Evolutionary conservation across 2,329 filamentous ascomycete species (phyloP).

Genomic region (Ramularia collo-cygni): DNA sequence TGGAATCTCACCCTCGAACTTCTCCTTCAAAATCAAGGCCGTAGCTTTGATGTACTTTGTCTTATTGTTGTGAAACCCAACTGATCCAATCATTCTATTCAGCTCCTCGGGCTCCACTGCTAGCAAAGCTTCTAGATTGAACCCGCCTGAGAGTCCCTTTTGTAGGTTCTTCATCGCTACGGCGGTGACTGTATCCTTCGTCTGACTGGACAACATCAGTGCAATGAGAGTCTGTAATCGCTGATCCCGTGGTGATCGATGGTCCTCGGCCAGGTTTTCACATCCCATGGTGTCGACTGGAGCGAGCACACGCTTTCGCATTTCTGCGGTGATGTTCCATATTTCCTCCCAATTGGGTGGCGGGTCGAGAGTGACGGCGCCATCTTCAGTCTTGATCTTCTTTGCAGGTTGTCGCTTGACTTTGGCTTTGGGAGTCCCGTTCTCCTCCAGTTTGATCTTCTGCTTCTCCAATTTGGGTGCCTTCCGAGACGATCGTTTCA

Average conservation of each 20-base stretch:
- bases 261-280: slow-evolving; percentile 61
- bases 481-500: slow-evolving; percentile 20
- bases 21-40: slow-evolving; percentile 64
- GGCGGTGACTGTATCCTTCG: slow-evolving; percentile 85
- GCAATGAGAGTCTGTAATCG: slow-evolving; percentile 82
- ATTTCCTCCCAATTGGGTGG: slow-evolving; percentile 79
- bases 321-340: slow-evolving; percentile 68
- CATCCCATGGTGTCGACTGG: slow-evolving; percentile 98
- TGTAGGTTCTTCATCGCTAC: slow-evolving; percentile 75
- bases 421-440: slow-evolving; percentile 11
- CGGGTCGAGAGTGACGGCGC: slow-evolving; percentile 35
- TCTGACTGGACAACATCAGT: slow-evolving; percentile 87
- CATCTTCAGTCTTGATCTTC: slow-evolving; percentile 28
- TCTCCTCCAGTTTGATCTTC: slow-evolving; percentile 1
- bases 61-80: slow-evolving; percentile 94
- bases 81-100: slow-evolving; percentile 71
- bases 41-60: slow-evolving; percentile 64
- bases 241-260: slow-evolving; percentile 48
- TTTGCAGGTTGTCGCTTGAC: slow-evolving; percentile 28
- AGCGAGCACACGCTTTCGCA: slow-evolving; percentile 66
- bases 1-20: slow-evolving; percentile 70
- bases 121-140: slow-evolving; percentile 73
- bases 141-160: slow-evolving; percentile 57
- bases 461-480: slow-evolving; percentile 18
- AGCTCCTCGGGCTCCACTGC: slow-evolving; percentile 58